Evolutionary conservation across 2,329 filamentous ascomycete genomes (phyloP).

Genomic region (Aureobasidium zeae): DNA sequence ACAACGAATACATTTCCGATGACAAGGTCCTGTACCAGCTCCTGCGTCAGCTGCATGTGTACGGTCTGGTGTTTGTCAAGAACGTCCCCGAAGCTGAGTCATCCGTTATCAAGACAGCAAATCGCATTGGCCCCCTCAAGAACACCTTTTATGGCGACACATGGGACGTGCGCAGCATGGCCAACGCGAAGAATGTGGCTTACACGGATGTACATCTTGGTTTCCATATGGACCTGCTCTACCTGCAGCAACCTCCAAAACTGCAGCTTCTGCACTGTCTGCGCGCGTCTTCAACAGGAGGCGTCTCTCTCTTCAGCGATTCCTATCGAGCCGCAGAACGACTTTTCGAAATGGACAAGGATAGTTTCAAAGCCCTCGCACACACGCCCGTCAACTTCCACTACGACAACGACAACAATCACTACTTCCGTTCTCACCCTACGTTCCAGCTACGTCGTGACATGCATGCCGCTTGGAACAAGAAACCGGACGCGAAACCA

Average conservation of each 20-base stretch:
- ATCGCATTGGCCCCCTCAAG: conserved; percentile 66
- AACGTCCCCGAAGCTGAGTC: conserved; percentile 52
- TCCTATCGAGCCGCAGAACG: conserved; percentile 50
- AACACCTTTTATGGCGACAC: conserved; percentile 86
- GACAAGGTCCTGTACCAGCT: conserved; percentile 51
- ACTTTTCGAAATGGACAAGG: conserved; percentile 20
- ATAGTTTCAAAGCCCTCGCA: conserved; percentile 17
- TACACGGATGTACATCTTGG: conserved; percentile 73
- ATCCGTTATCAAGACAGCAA: conserved; percentile 56
- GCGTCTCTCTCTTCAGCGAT: conserved; percentile 81
- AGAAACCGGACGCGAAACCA: neutral
- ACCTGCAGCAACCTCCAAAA: conserved; percentile 68
- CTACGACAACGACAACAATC: conserved; percentile 40
- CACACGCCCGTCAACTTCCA: conserved; percentile 38
- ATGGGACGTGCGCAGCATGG: conserved; percentile 79
- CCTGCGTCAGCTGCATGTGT: conserved; percentile 51
- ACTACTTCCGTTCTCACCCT: conserved; percentile 23
- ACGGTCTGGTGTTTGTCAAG: conserved; percentile 69
- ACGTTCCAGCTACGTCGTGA: neutral
- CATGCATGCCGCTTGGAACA: neutral
- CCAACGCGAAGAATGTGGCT: conserved; percentile 80
- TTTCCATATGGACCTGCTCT: conserved; percentile 89
- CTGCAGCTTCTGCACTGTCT: conserved; percentile 87
- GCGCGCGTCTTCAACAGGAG: conserved; percentile 67
- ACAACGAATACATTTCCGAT: conserved; percentile 58